Evolutionary conservation across 805 yeast genomes (phyloP).

Genomic region (Wickerhamiella allomyrinae): DNA sequence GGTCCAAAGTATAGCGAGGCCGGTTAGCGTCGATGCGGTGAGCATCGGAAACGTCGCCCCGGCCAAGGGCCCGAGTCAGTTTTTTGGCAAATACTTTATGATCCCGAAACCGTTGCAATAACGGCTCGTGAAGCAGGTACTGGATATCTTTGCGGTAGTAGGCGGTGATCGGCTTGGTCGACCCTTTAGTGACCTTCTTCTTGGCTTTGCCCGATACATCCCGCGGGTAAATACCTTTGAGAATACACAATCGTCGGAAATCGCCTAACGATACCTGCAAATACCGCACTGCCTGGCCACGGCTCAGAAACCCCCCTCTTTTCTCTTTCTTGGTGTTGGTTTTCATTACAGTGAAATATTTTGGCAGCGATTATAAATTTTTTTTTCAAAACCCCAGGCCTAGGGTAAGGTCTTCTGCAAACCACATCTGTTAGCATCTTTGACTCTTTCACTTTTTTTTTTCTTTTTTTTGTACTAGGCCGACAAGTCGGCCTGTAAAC

Average conservation of each 20-base stretch:
- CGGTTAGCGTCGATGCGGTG: constrained; percentile 67
- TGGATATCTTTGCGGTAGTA: constrained; percentile 90
- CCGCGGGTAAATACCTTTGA: constrained; percentile 95
- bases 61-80: constrained; percentile 75
- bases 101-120: constrained; percentile 77
- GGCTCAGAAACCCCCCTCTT: constrained; percentile 48
- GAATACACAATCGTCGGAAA: constrained; percentile 84
- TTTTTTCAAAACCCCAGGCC: constrained; percentile 5
- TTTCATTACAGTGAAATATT: constrained; percentile 6
- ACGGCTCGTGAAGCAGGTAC: constrained; percentile 89
- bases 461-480: too few relatives aligned
- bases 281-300: constrained; percentile 87
- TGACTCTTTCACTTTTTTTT: neutral
- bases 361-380: neutral
- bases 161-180: constrained; percentile 92
- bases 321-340: constrained; percentile 10
- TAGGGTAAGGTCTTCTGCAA: too few relatives aligned
- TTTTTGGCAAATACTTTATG: constrained; percentile 91
- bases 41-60: constrained; percentile 84
- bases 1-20: constrained; percentile 77
- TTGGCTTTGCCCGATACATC: constrained; percentile 71
- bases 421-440: neutral
- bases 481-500: too few relatives aligned
- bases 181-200: constrained; percentile 93
- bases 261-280: constrained; percentile 90